phyloP scores from a whole-genome alignment of 2,329 filamentous ascomycete genomes.

The Penicillium crustosum region DNA sequence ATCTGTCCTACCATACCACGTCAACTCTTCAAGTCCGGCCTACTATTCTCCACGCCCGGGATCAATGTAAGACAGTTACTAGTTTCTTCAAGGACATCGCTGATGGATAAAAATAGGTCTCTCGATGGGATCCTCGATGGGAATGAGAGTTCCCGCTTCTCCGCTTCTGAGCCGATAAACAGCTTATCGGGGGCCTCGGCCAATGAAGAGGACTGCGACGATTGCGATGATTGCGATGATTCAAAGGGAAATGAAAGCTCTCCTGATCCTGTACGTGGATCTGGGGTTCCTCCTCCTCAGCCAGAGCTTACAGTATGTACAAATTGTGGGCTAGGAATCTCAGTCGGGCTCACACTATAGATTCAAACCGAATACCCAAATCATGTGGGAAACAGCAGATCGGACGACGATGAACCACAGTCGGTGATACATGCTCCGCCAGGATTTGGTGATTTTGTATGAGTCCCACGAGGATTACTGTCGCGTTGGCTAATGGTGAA shows the following conservation, averaged over 20 bases:
- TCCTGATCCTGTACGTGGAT: slow-evolving; percentile 4
- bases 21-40: slow-evolving; percentile 15
- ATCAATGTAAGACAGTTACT: slow-evolving; percentile 21
- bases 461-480: slow-evolving; percentile 26
- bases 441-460: slow-evolving; percentile 77
- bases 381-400: slow-evolving; percentile 35
- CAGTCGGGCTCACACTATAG: slow-evolving; percentile 19
- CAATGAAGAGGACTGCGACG: slow-evolving; percentile 4
- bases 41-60: slow-evolving; percentile 16
- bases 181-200: slow-evolving; percentile 1
- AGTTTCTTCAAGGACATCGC: neutral
- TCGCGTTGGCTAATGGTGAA: slow-evolving; percentile 3
- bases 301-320: slow-evolving; percentile 29
- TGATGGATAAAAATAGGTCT: slow-evolving; percentile 17
- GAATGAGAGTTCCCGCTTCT: slow-evolving; percentile 9
- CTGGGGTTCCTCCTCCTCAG: slow-evolving; percentile 9
- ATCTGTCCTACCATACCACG: slow-evolving; percentile 24
- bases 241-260: slow-evolving; percentile 1
- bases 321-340: neutral
- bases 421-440: slow-evolving; percentile 91
- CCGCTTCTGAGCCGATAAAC: slow-evolving; percentile 2
- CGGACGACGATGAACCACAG: slow-evolving; percentile 69
- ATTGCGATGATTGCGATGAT: neutral
- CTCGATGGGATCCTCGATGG: slow-evolving; percentile 10
- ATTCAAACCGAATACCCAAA: slow-evolving; percentile 30